These are phyloP conservation scores for Chloroidium sp. DNA, from an alignment of 163 green algal genomes.

Conservation along the genomic window DNA sequence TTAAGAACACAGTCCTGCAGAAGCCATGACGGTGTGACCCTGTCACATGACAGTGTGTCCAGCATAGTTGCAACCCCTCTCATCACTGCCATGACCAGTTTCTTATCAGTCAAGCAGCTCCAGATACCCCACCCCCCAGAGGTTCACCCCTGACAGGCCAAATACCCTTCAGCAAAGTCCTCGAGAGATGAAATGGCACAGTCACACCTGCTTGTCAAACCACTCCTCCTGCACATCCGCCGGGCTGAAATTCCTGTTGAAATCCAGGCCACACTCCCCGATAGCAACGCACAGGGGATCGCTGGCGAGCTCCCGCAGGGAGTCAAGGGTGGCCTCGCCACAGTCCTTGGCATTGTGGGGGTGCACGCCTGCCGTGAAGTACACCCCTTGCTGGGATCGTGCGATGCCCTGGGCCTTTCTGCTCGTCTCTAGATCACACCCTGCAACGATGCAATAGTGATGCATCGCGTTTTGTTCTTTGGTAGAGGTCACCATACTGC, in stretches of 20 bases:
- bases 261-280: slow-evolving; percentile 70
- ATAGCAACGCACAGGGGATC: slow-evolving; percentile 42
- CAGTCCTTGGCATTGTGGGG: slow-evolving; percentile 62
- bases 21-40: too few species aligned
- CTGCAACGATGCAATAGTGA: slow-evolving; percentile 6
- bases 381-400: slow-evolving; percentile 19
- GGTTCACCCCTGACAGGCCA: too few species aligned
- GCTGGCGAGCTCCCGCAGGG: slow-evolving; percentile 35
- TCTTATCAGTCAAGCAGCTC: too few species aligned
- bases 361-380: slow-evolving; percentile 68
- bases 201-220: slow-evolving; percentile 47
- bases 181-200: neutral
- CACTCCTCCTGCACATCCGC: slow-evolving; percentile 54
- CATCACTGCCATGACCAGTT: too few species aligned
- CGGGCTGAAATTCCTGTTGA: slow-evolving; percentile 71
- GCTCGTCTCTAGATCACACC: neutral
- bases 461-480: slow-evolving; percentile 2
- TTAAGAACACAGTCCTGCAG: too few species aligned
- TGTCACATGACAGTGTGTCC: too few species aligned
- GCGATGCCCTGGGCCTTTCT: neutral
- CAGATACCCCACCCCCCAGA: too few species aligned
- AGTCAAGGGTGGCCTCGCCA: slow-evolving; percentile 25
- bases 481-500: slow-evolving; percentile 11
- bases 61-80: too few species aligned
- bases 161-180: slow-evolving; percentile 6